These are phyloP conservation scores for Blastobotrys mokoenaii DNA, from an alignment of 805 yeast species.

Conservation along the genomic window DNA sequence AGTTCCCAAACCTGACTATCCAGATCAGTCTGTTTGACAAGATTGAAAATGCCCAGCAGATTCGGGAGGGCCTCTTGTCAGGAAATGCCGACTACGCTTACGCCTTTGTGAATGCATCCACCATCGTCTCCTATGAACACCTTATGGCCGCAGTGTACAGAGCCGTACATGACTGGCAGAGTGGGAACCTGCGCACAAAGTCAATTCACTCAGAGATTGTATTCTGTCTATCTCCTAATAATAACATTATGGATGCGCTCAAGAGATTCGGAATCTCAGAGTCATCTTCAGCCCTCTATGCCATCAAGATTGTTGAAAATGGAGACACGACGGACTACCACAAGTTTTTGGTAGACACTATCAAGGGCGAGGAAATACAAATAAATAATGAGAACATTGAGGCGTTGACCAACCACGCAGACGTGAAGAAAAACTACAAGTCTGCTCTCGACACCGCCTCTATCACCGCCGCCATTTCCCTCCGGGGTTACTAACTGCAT, in stretches of 20 bases:
- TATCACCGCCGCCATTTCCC: slow-evolving; percentile 14
- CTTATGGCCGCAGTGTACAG: slow-evolving; percentile 52
- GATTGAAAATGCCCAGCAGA: slow-evolving; percentile 37
- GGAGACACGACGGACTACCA: slow-evolving; percentile 14
- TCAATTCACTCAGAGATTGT: slow-evolving; percentile 65
- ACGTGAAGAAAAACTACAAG: slow-evolving; percentile 15
- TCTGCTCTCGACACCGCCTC: slow-evolving; percentile 8
- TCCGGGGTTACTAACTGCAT: slow-evolving; percentile 16
- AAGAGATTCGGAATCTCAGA: slow-evolving; percentile 61
- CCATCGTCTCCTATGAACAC: slow-evolving; percentile 54
- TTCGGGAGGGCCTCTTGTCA: slow-evolving; percentile 38
- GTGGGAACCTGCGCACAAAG: slow-evolving; percentile 49
- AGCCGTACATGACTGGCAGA: slow-evolving; percentile 43
- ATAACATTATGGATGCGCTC: slow-evolving; percentile 54
- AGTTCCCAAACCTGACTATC: slow-evolving; percentile 34
- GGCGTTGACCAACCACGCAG: slow-evolving; percentile 5
- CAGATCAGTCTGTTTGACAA: slow-evolving; percentile 37
- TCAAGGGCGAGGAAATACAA: slow-evolving; percentile 13
- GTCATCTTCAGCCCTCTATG: slow-evolving; percentile 38
- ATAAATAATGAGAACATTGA: slow-evolving; percentile 9
- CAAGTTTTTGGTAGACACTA: slow-evolving; percentile 5
- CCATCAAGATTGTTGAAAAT: slow-evolving; percentile 36
- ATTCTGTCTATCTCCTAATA: slow-evolving; percentile 52
- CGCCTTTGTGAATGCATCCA: slow-evolving; percentile 56
- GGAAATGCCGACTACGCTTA: slow-evolving; percentile 45